Evolutionary conservation across 164 flowering plant genomes (phyloP).

Genomic region (Stephania cephalantha): DNA sequence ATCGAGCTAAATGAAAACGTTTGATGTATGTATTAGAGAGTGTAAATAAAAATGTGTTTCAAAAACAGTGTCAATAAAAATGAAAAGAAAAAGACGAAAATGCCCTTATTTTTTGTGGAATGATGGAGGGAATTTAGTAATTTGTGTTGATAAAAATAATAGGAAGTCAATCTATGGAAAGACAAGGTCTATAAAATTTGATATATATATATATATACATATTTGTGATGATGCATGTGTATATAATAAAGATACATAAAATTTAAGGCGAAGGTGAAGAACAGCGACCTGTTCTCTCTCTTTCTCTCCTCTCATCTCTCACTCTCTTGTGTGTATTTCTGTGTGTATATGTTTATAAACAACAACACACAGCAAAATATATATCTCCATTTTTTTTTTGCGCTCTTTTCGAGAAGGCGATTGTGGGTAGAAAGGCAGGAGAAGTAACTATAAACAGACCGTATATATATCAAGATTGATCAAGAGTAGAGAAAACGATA

Average conservation of each 20-base stretch:
- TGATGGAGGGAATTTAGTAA: no score
- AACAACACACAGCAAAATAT: conserved; percentile 5
- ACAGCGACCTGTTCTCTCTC: conserved; percentile 41
- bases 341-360: conserved; percentile 12
- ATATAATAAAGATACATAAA: not conserved
- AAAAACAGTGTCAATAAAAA: no score
- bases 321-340: conserved; percentile 12
- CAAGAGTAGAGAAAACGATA: conserved; percentile 19
- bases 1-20: no score
- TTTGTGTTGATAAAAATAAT: no score
- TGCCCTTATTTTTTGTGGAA: no score
- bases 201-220: not conserved
- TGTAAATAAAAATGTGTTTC: no score
- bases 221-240: not conserved
- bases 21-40: no score
- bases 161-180: not conserved
- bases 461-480: not conserved
- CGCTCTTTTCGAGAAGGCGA: conserved; percentile 41
- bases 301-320: conserved; percentile 17
- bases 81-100: no score
- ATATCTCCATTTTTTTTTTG: conserved; percentile 13
- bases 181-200: not conserved
- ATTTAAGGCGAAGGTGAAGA: conserved; percentile 14
- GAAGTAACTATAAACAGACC: conserved; percentile 3
- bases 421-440: conserved; percentile 32